These are phyloP conservation scores for Entelexis paramagnoliae DNA, from an alignment of 1,139 yeast species.

Conservation along the genomic window DNA sequence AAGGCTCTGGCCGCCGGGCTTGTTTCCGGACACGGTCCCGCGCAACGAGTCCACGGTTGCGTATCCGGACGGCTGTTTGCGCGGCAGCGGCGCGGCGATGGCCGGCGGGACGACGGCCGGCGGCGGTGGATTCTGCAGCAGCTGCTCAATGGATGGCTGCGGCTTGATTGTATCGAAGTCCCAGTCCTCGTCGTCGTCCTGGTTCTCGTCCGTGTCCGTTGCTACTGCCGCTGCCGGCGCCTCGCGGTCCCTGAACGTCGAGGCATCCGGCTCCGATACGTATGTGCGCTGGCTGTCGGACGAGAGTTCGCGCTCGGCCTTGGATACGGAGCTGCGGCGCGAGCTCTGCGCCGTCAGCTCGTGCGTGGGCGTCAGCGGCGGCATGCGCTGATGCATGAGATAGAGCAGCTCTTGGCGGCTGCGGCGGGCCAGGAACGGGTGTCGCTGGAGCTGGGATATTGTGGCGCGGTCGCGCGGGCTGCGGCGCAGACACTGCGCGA, in stretches of 20 bases:
- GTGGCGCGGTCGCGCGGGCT: slow-evolving; percentile 50
- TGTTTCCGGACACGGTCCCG: slow-evolving; percentile 1
- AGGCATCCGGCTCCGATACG: neutral
- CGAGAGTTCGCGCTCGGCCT: neutral
- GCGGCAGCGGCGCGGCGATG: slow-evolving; percentile 3
- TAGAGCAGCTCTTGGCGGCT: slow-evolving; percentile 32
- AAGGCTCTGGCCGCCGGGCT: slow-evolving; percentile 13
- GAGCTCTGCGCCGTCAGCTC: neutral
- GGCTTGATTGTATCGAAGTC: slow-evolving; percentile 35
- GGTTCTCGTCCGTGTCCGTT: slow-evolving; percentile 11
- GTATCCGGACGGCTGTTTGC: neutral
- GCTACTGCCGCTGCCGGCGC: too few species aligned
- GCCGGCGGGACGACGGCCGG: slow-evolving; percentile 1
- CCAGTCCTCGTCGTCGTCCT: slow-evolving; percentile 32
- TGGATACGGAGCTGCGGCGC: neutral
- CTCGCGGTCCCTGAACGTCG: neutral
- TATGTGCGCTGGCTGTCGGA: slow-evolving; percentile 10
- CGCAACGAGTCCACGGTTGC: slow-evolving; percentile 9
- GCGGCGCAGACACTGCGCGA: slow-evolving; percentile 52
- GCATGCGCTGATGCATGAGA: slow-evolving; percentile 18
- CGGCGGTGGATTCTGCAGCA: slow-evolving; percentile 14
- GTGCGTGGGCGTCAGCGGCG: slow-evolving; percentile 1
- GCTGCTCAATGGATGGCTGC: slow-evolving; percentile 17
- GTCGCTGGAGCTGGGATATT: slow-evolving; percentile 50
- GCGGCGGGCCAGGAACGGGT: slow-evolving; percentile 46